Evolutionary conservation across 495 filamentous ascomycete genomes (phyloP).

Genomic region (Neurospora sp.): DNA sequence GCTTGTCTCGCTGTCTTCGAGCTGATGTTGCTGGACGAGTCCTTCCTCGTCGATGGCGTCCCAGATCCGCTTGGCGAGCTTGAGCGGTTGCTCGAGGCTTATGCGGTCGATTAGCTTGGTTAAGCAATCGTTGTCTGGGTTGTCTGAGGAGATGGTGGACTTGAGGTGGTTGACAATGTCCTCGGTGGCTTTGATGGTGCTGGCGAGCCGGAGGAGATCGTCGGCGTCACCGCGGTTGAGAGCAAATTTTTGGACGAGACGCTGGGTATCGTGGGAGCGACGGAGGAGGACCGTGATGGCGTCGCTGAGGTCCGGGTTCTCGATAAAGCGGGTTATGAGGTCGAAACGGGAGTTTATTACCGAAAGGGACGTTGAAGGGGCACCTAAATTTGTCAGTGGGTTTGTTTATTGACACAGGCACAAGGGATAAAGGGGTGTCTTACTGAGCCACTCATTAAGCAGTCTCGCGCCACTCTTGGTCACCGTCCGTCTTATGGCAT

Average conservation of each 20-base stretch:
- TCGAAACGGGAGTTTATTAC: slow-evolving; percentile 76
- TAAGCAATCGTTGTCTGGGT: slow-evolving; percentile 31
- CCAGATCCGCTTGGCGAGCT: slow-evolving; percentile 60
- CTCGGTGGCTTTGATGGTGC: slow-evolving; percentile 69
- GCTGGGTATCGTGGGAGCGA: slow-evolving; percentile 73
- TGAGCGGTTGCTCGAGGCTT: slow-evolving; percentile 54
- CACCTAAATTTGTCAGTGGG: slow-evolving; percentile 33
- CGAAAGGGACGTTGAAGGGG: slow-evolving; percentile 72
- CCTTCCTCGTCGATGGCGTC: slow-evolving; percentile 90
- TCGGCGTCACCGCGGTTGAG: slow-evolving; percentile 89
- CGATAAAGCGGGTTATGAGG: slow-evolving; percentile 64
- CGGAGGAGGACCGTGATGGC: slow-evolving; percentile 57
- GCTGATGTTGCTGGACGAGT: slow-evolving; percentile 63
- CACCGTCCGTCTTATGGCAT: slow-evolving; percentile 77
- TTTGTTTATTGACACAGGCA: neutral
- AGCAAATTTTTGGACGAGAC: slow-evolving; percentile 86
- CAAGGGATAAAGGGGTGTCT: slow-evolving; percentile 5
- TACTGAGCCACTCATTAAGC: slow-evolving; percentile 74
- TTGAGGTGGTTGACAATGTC: slow-evolving; percentile 44
- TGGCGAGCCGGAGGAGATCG: slow-evolving; percentile 73
- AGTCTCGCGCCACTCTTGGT: slow-evolving; percentile 85
- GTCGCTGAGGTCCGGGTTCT: slow-evolving; percentile 53
- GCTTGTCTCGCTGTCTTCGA: slow-evolving; percentile 60
- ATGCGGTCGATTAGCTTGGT: slow-evolving; percentile 48
- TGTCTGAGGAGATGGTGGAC: slow-evolving; percentile 7